Evolutionary conservation across 768 basidiomycete genomes (phyloP).

Genomic region (Sarcodon sp.): DNA sequence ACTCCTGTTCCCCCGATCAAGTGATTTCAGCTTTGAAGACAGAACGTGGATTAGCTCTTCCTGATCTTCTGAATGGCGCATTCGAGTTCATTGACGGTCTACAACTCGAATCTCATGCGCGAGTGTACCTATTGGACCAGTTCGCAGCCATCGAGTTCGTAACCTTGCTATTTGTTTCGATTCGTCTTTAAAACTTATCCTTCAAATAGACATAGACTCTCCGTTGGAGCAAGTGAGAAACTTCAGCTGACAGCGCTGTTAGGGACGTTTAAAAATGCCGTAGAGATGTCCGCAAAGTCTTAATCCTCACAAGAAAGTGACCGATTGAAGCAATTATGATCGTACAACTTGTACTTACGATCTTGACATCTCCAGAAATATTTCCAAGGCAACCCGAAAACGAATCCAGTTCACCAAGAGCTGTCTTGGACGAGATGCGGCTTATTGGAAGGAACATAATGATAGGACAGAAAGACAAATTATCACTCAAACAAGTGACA

Average conservation of each 20-base stretch:
- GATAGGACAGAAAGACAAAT: too few species aligned
- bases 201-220: slow-evolving; percentile 64
- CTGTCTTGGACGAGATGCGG: too few species aligned
- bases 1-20: slow-evolving; percentile 16
- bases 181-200: neutral
- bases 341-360: neutral
- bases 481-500: too few species aligned
- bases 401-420: too few species aligned
- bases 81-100: slow-evolving; percentile 85
- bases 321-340: neutral
- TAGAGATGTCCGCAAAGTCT: slow-evolving; percentile 54
- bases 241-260: slow-evolving; percentile 87
- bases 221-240: slow-evolving; percentile 88
- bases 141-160: slow-evolving; percentile 92
- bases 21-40: slow-evolving; percentile 82
- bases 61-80: slow-evolving; percentile 85
- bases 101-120: slow-evolving; percentile 75
- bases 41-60: slow-evolving; percentile 87
- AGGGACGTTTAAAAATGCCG: slow-evolving; percentile 87
- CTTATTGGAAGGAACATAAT: too few species aligned
- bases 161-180: neutral
- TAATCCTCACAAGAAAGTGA: neutral
- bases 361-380: neutral
- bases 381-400: neutral
- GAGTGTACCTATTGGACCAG: slow-evolving; percentile 85